These are phyloP conservation scores for Acarospora socialis DNA, from an alignment of 2,329 filamentous ascomycete species.

Conservation along the genomic window DNA sequence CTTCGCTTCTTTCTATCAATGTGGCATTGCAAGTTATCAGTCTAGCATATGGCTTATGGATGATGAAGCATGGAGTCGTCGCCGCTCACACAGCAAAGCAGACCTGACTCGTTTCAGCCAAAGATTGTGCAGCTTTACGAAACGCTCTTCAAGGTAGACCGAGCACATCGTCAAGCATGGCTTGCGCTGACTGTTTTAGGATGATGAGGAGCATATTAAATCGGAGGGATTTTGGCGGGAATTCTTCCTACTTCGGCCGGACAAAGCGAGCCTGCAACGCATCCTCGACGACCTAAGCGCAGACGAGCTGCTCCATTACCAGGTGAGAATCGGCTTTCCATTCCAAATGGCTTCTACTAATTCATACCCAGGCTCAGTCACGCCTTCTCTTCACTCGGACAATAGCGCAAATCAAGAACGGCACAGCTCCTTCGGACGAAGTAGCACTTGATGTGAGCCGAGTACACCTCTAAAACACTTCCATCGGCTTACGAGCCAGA, in stretches of 20 bases:
- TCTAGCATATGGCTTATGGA: no score
- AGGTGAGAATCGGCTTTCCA: constrained; percentile 34
- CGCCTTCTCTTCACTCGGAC: constrained; percentile 65
- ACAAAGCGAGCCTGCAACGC: constrained; percentile 51
- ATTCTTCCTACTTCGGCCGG: constrained; percentile 81
- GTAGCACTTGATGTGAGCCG: constrained; percentile 70
- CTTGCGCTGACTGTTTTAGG: neutral
- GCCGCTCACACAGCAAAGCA: constrained; percentile 80
- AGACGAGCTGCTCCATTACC: constrained; percentile 60
- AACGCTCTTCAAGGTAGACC: constrained; percentile 55
- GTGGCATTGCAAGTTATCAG: no score
- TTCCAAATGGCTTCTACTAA: constrained; percentile 12
- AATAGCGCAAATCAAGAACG: constrained; percentile 51
- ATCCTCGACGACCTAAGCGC: constrained; percentile 58
- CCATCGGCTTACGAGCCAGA: constrained; percentile 45
- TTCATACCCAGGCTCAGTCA: constrained; percentile 41
- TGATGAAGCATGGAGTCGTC: constrained; percentile 59
- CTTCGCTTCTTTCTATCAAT: no score
- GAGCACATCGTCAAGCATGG: no score
- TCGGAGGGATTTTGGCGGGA: constrained; percentile 91
- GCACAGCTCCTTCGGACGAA: constrained; percentile 47
- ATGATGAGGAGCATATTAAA: constrained; percentile 26
- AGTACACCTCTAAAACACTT: constrained; percentile 5
- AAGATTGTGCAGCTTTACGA: constrained; percentile 90
- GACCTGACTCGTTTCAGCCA: constrained; percentile 80